These are phyloP conservation scores for Tetradesmus lagerheimii DNA, from an alignment of 139 green algal species.

Conservation along the genomic window DNA sequence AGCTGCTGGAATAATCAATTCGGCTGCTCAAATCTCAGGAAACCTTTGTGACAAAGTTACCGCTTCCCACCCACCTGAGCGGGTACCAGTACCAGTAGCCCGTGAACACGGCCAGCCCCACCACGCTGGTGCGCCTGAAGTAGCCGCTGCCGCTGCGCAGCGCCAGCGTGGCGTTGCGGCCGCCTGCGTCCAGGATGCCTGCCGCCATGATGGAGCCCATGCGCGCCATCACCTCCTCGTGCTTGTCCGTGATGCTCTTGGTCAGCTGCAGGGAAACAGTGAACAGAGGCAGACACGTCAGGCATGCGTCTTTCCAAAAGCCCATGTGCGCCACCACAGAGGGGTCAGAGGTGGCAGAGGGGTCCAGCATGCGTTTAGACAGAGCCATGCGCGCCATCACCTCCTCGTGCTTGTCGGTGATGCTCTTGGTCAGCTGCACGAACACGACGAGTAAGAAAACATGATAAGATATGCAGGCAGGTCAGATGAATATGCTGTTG, in stretches of 20 bases:
- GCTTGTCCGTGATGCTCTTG: constrained; percentile 92
- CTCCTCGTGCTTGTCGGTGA: constrained; percentile 95
- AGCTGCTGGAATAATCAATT: too few species aligned
- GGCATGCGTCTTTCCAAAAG: too few species aligned
- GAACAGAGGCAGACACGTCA: not conserved
- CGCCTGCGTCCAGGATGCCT: constrained; percentile 93
- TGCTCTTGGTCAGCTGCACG: constrained; percentile 91
- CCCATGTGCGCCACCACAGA: not conserved
- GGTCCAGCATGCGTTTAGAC: too few species aligned
- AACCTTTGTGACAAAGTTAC: too few species aligned
- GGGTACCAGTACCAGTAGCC: constrained; percentile 91
- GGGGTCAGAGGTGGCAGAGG: not conserved
- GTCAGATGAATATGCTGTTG: too few species aligned
- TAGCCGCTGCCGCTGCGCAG: constrained; percentile 83
- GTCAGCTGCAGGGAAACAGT: constrained; percentile 64
- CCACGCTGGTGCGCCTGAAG: constrained; percentile 87
- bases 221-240: constrained; percentile 93
- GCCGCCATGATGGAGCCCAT: constrained; percentile 98
- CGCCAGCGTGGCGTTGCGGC: constrained; percentile 92
- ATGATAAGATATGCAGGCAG: too few species aligned
- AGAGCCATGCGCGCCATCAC: constrained; percentile 68
- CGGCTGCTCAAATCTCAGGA: too few species aligned
- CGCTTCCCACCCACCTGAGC: constrained; percentile 31
- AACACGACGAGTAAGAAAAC: too few species aligned
- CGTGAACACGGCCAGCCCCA: constrained; percentile 95